Percentiles rank a stretch among this genome's conserved stretches.
Evolutionary conservation across 805 yeast genomes (phyloP).

Genomic region (Wickerhamiella lipophila): DNA sequence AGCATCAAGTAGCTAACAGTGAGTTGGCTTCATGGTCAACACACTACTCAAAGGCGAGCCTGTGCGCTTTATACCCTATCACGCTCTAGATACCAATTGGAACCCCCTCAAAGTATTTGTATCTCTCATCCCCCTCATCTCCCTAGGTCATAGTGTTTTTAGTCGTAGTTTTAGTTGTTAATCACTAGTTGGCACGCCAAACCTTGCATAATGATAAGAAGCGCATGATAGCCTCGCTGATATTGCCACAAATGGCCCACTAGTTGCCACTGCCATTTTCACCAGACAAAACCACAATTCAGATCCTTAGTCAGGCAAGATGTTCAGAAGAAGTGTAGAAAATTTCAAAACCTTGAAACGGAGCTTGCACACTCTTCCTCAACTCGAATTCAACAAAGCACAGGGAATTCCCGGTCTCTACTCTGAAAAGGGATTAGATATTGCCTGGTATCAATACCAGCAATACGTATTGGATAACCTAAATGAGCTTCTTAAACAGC

Average conservation of each 20-base stretch:
- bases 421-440: conserved; percentile 50
- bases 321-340: background rate
- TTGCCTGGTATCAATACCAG: conserved; percentile 78
- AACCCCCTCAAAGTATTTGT: no score
- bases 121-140: no score
- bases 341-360: background rate
- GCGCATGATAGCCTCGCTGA: background rate
- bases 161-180: no score
- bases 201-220: background rate
- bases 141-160: no score
- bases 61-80: no score
- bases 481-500: conserved; percentile 19
- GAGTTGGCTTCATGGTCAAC: no score
- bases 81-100: no score
- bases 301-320: background rate
- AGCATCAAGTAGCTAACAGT: no score
- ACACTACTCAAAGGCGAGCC: no score
- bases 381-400: conserved; percentile 28
- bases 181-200: no score
- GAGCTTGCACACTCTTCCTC: conserved; percentile 22
- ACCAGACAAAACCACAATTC: background rate
- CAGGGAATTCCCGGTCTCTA: conserved; percentile 54
- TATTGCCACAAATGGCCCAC: background rate
- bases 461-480: conserved; percentile 30
- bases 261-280: background rate